phyloP scores from a whole-genome alignment of 805 yeast species.

The Grigorovia yakushimaensis region DNA sequence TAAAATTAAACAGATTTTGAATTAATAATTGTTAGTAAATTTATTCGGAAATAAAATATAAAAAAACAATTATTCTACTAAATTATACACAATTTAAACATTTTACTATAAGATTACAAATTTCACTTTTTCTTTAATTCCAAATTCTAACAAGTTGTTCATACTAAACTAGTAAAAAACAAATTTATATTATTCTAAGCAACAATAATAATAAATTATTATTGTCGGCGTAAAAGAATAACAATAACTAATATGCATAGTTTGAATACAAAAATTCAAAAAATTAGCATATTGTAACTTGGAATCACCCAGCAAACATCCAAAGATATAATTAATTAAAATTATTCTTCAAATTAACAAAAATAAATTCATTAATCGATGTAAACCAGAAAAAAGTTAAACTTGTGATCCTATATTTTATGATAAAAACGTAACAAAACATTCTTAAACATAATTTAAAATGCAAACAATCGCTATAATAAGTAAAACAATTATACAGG shows the following conservation, averaged over 20 bases:
- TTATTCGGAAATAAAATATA: neutral
- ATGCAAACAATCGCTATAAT: neutral
- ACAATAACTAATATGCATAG: neutral
- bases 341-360: slow-evolving; percentile 3
- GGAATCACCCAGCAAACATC: slow-evolving; percentile 31
- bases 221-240: neutral
- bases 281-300: slow-evolving; percentile 6
- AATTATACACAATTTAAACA: neutral
- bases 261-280: neutral
- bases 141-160: neutral
- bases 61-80: too few species aligned
- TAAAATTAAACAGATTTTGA: too few species aligned
- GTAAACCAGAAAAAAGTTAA: slow-evolving; percentile 20
- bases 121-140: neutral
- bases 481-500: neutral
- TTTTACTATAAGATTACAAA: slow-evolving; percentile 1
- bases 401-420: slow-evolving; percentile 7
- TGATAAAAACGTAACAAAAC: too few species aligned
- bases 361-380: slow-evolving; percentile 4
- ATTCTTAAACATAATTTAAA: too few species aligned
- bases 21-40: slow-evolving; percentile 7
- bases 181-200: too few species aligned
- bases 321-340: neutral
- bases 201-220: too few species aligned
- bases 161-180: too few species aligned